Conservation (phyloP, 345 rosid genomes). For the Noccaea caerulescens region DNA sequence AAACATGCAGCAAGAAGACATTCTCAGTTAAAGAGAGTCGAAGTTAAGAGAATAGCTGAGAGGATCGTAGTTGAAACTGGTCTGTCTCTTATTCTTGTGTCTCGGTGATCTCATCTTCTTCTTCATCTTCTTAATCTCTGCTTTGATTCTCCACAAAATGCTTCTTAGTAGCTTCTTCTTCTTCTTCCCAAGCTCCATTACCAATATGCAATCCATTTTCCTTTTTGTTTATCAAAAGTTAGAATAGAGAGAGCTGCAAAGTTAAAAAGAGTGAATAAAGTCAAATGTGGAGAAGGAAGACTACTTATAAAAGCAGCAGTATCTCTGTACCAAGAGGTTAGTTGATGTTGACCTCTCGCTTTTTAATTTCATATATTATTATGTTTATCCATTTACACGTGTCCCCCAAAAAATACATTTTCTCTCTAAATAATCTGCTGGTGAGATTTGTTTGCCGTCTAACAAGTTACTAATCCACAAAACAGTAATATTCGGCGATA, state of each 20-base stretch:
- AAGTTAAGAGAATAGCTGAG: slow-evolving; percentile 88
- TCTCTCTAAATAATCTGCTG: slow-evolving; percentile 5
- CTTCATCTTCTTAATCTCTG: slow-evolving; percentile 54
- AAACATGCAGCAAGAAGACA: slow-evolving; percentile 25
- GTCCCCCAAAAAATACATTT: neutral
- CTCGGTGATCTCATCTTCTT: slow-evolving; percentile 38
- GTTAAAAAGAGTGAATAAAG: slow-evolving; percentile 21
- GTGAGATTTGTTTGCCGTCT: neutral
- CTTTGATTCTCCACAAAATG: slow-evolving; percentile 56
- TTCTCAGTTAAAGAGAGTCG: slow-evolving; percentile 52
- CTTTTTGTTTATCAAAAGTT: neutral
- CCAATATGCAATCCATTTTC: slow-evolving; percentile 36
- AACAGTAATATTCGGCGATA: slow-evolving; percentile 16
- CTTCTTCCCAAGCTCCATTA: slow-evolving; percentile 52
- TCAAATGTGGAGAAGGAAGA: slow-evolving; percentile 30
- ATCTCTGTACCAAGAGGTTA: slow-evolving; percentile 23
- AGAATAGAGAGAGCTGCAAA: slow-evolving; percentile 1
- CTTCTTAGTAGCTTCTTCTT: slow-evolving; percentile 52
- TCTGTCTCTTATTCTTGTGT: slow-evolving; percentile 47
- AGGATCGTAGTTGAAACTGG: slow-evolving; percentile 71
- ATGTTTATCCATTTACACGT: slow-evolving; percentile 24
- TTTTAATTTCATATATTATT: slow-evolving; percentile 8
- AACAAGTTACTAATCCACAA: slow-evolving; percentile 19
- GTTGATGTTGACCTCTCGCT: slow-evolving; percentile 41
- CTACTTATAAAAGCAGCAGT: slow-evolving; percentile 32